A percentile compares a stretch with the other conserved stretches of the same genome.
These are phyloP conservation scores for Pyrenula massariospora DNA, from an alignment of 495 filamentous ascomycete species.

Conservation along the genomic window DNA sequence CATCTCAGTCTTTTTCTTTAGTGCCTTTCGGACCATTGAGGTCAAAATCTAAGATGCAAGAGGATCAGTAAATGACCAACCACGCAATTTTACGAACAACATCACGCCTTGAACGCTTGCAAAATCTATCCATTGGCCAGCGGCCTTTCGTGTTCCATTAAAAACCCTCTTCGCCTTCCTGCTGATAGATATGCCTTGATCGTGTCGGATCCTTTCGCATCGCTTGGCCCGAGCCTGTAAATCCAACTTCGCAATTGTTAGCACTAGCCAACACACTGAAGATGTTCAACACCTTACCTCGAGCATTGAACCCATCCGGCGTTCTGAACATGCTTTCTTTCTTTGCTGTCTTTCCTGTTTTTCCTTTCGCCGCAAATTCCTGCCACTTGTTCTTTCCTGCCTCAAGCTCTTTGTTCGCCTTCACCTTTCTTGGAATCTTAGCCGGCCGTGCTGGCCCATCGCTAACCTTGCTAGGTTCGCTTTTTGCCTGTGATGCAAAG, in stretches of 20 bases:
- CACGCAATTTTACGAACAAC: background rate
- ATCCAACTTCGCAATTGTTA: constrained; percentile 60
- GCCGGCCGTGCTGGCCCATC: constrained; percentile 54
- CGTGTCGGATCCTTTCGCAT: constrained; percentile 88
- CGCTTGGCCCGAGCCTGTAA: constrained; percentile 83
- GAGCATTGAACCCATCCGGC: constrained; percentile 68
- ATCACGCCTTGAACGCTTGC: background rate
- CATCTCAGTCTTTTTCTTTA: background rate
- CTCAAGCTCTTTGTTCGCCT: constrained; percentile 81
- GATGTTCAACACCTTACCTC: constrained; percentile 45
- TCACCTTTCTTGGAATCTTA: constrained; percentile 70
- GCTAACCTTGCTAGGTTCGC: constrained; percentile 51
- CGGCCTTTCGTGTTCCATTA: constrained; percentile 3
- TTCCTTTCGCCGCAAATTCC: constrained; percentile 73
- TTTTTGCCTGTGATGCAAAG: constrained; percentile 56
- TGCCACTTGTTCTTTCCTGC: constrained; percentile 90
- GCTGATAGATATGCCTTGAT: constrained; percentile 76
- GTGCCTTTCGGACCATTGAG: background rate
- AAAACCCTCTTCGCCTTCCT: constrained; percentile 59
- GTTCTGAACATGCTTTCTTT: constrained; percentile 98
- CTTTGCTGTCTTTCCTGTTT: constrained; percentile 56
- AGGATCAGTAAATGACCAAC: background rate
- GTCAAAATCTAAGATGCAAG: background rate
- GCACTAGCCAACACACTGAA: constrained; percentile 4
- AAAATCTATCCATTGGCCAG: no score